Percentiles rank a stretch among this genome's conserved stretches.
phyloP scores from a whole-genome alignment of 2,329 filamentous ascomycete genomes.

The Aspergillus hortae region DNA sequence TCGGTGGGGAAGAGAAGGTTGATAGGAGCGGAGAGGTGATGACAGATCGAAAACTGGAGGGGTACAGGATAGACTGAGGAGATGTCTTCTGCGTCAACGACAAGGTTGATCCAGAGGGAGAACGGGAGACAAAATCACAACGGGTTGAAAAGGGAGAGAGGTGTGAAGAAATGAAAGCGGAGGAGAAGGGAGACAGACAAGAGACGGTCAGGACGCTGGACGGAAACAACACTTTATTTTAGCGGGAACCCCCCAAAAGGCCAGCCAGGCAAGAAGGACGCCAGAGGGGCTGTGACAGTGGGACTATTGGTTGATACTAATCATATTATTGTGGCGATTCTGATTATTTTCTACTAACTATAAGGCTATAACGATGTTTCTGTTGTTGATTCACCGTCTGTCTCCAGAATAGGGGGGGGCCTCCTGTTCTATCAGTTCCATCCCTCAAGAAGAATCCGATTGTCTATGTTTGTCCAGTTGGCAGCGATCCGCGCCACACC shows the following conservation, averaged over 20 bases:
- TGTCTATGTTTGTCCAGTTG: background rate
- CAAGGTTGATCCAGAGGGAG: background rate
- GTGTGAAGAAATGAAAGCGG: slow-evolving; percentile 6
- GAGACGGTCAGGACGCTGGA: slow-evolving; percentile 10
- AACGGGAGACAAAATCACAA: background rate
- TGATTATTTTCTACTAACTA: too few relatives aligned
- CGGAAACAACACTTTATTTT: slow-evolving; percentile 6
- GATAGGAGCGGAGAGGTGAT: slow-evolving; percentile 3
- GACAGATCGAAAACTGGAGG: slow-evolving; percentile 3
- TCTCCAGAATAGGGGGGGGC: too few relatives aligned
- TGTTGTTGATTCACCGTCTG: too few relatives aligned
- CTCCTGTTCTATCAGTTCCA: too few relatives aligned
- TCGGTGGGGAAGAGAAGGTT: background rate
- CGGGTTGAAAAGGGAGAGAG: slow-evolving; percentile 1
- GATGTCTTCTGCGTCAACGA: background rate
- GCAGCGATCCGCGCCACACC: background rate
- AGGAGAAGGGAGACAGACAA: slow-evolving; percentile 2
- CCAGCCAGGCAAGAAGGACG: background rate
- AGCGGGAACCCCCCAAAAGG: background rate
- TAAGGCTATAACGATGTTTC: too few relatives aligned
- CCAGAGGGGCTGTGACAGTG: background rate
- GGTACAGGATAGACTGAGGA: background rate
- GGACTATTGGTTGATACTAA: background rate
- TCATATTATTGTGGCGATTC: background rate
- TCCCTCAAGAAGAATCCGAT: too few relatives aligned